A percentile compares a stretch with the other conserved stretches of the same genome.
Evolutionary conservation across 202 grass and related monocot genomes (phyloP).

Genomic region (Setaria italica): DNA sequence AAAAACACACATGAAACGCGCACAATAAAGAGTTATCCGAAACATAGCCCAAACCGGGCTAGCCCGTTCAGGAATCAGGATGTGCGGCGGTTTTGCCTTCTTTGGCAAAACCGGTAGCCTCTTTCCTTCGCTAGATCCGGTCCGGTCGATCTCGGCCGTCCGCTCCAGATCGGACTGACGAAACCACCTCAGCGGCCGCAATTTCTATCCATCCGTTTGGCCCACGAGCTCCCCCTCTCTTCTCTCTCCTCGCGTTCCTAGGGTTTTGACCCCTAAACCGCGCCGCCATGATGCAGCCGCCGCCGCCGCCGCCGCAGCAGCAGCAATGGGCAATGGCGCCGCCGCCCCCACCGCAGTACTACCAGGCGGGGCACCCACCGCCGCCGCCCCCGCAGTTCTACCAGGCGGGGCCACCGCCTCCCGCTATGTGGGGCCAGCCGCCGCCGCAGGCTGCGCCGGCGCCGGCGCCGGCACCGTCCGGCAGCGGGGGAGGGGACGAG

Average conservation of each 20-base stretch:
- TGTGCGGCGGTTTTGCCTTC: neutral
- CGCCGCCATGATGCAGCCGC: slow-evolving; percentile 48
- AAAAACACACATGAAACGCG: neutral
- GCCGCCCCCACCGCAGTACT: slow-evolving; percentile 37
- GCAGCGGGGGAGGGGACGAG: slow-evolving; percentile 47
- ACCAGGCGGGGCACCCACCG: slow-evolving; percentile 13
- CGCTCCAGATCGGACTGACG: neutral
- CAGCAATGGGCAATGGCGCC: slow-evolving; percentile 42
- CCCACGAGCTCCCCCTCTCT: neutral
- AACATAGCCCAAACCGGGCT: neutral
- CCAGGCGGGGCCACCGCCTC: slow-evolving; percentile 28
- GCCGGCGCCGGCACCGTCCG: neutral
- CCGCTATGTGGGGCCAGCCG: slow-evolving; percentile 30
- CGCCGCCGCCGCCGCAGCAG: slow-evolving; percentile 35
- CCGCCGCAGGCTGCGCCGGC: neutral
- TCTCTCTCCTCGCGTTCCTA: neutral
- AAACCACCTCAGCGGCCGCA: neutral
- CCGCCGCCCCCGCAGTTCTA: slow-evolving; percentile 40
- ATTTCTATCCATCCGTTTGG: slow-evolving; percentile 22
- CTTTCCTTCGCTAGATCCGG: neutral
- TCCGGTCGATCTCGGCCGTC: neutral
- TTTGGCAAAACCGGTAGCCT: neutral
- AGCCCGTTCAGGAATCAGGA: neutral
- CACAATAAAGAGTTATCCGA: neutral
- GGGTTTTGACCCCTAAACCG: slow-evolving; percentile 48